Evolutionary conservation across 2,329 filamentous ascomycete species (phyloP).

Genomic region (Gaeumannomyces sp.): DNA sequence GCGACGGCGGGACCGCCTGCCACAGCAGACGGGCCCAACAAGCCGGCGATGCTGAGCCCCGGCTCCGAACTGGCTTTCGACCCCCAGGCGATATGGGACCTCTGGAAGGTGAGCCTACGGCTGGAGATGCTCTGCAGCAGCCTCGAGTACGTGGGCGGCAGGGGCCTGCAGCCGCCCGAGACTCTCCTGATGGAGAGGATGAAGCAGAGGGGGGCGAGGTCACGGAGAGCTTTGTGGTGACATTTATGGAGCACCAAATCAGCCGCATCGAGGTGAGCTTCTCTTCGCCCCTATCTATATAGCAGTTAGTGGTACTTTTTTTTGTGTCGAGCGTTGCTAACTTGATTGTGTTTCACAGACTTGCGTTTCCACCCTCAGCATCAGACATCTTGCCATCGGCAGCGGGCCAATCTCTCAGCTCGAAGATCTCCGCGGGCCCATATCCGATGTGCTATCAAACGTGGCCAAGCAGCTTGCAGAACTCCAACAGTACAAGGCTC

Average conservation of each 20-base stretch:
- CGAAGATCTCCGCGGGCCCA: conserved; percentile 70
- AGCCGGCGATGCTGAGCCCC: conserved; percentile 55
- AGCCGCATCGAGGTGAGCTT: conserved; percentile 83
- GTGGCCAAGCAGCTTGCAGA: conserved; percentile 58
- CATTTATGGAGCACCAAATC: conserved; percentile 91
- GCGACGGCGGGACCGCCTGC: conserved; percentile 2
- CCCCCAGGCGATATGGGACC: conserved; percentile 76
- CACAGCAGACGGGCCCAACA: conserved; percentile 29
- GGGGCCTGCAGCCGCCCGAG: conserved; percentile 69
- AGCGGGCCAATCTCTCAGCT: conserved; percentile 56
- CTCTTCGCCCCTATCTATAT: not conserved
- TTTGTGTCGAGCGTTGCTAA: conserved; percentile 5
- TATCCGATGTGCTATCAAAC: conserved; percentile 61
- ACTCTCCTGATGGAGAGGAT: conserved; percentile 71
- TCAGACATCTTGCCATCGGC: conserved; percentile 74
- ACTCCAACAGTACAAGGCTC: conserved; percentile 53
- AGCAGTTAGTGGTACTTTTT: no score
- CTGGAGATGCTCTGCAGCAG: conserved; percentile 90
- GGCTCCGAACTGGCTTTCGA: conserved; percentile 69
- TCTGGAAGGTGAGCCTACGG: conserved; percentile 84
- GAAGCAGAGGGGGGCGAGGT: conserved; percentile 70
- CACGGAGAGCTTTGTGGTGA: conserved; percentile 79
- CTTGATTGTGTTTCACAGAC: conserved; percentile 44
- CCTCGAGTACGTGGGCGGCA: conserved; percentile 63
- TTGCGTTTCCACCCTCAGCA: conserved; percentile 69